phyloP scores from a whole-genome alignment of 75 land plant genomes.

The Sequoia sempervirens region DNA sequence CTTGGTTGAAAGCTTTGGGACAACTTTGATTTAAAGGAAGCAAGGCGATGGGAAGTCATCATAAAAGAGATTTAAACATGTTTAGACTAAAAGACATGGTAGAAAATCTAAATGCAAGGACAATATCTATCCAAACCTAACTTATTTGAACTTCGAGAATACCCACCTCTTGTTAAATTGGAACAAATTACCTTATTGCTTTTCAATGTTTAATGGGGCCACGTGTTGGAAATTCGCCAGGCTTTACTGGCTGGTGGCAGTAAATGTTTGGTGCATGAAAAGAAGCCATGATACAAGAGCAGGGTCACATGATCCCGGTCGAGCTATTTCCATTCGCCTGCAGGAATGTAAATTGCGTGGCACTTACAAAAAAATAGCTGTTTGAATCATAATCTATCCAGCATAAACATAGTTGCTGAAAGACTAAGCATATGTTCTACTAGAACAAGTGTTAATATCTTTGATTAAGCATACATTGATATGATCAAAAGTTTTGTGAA shows the following conservation, averaged over 20 bases:
- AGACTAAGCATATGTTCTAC: too few species aligned
- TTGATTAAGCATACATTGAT: too few species aligned
- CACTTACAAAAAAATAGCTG: too few species aligned
- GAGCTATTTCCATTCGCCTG: too few species aligned
- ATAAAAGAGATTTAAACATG: too few species aligned
- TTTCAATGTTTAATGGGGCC: not conserved
- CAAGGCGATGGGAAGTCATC: not conserved
- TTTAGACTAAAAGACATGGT: not conserved
- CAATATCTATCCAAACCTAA: not conserved
- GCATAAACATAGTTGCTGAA: too few species aligned
- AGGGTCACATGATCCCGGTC: not conserved
- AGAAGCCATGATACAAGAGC: not conserved
- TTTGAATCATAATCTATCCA: too few species aligned
- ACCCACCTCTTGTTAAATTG: not conserved
- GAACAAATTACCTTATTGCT: not conserved
- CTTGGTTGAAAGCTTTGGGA: not conserved
- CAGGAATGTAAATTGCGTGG: too few species aligned
- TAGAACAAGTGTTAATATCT: too few species aligned
- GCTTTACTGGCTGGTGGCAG: not conserved
- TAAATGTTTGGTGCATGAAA: not conserved
- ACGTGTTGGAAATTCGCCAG: not conserved
- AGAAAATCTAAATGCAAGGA: not conserved
- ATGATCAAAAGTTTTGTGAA: too few species aligned
- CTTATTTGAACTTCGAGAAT: not conserved
- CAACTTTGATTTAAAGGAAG: not conserved